Evolutionary conservation across 192 early-diverging fungal genomes (phyloP), one percentile per base, ranked within the genome.

Genomic region (Bifiguratus adelaidae): DNA sequence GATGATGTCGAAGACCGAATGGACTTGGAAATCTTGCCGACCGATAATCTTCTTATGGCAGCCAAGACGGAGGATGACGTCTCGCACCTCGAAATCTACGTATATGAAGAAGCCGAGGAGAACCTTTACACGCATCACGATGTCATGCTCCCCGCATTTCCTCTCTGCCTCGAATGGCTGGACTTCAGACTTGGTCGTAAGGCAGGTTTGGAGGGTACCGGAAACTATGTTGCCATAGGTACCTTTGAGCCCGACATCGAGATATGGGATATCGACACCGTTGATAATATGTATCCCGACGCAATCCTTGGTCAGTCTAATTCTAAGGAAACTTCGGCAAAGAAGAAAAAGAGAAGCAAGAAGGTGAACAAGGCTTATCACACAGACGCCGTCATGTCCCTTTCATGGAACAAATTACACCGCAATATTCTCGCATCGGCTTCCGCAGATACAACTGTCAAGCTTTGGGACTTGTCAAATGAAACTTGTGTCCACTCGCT

Each of bases 61-160:
- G 89, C 89, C 42, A 91, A 88, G 65, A 99, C 96, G 11, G 93
- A 96, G 59, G 95, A 99, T 63, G 91, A 97, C 18, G 79, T 99
- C 24, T 92, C 89, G 42, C 90, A 93, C 65, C 60, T 99, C 37
- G 96, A 99, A 68, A 67, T 97, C 7, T 92, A 92, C 37, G 63
- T 97, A 3, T 95, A 88, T 53, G 94, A 95, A 67, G 64, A 67
- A 30, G 69, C 68, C 13, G 55, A 77, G 30, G 78, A 79, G n/a
- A 92, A 95, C 61, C 60, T 97, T 41, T 99, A 95, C 64, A 89
- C 95, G 15, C 93, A 97, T 60, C 92, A 99, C 67, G 97, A 99
- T 47, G 86, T 97, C 45, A 88, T 97, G 91, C 67, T 99, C 13
- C 91, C 97, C 27, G 76, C 87, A 25, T 95, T 97, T 60, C 95